Conservation (phyloP, 164 flowering plant species). For the Amborella trichopoda region DNA sequence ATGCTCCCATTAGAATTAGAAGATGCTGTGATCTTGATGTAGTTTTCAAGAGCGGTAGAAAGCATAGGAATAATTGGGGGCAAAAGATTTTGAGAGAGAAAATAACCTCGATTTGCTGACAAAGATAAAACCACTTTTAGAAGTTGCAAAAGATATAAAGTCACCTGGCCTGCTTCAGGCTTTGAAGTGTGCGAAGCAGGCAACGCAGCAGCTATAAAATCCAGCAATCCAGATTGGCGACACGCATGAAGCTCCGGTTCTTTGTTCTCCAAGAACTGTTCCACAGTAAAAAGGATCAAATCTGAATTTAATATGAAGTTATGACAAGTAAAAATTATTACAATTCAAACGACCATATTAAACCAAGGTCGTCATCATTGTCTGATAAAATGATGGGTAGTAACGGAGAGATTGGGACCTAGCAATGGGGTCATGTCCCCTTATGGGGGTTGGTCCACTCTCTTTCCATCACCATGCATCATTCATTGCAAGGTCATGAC, state of each 20-base stretch:
- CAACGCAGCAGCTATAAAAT: conserved; percentile 85
- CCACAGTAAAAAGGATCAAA: too few species aligned
- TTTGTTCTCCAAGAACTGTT: conserved; percentile 85
- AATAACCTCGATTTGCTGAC: conserved; percentile 69
- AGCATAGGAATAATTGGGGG: conserved; percentile 90
- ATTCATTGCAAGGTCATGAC: too few species aligned
- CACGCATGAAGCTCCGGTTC: conserved; percentile 82
- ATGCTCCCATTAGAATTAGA: conserved; percentile 31
- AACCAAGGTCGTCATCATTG: too few species aligned
- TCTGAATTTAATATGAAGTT: too few species aligned
- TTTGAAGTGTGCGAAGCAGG: conserved; percentile 92
- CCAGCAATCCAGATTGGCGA: conserved; percentile 89
- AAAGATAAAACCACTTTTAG: conserved; percentile 50
- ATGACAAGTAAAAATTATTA: too few species aligned
- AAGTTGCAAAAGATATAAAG: conserved; percentile 61
- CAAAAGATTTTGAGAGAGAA: conserved; percentile 81
- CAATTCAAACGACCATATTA: too few species aligned
- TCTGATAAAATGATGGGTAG: too few species aligned
- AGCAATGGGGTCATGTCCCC: too few species aligned
- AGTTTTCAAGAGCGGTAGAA: conserved; percentile 84
- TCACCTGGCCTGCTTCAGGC: conserved; percentile 91
- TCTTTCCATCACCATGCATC: too few species aligned
- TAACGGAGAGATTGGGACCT: too few species aligned
- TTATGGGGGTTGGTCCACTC: too few species aligned
- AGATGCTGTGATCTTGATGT: conserved; percentile 80